Conservation (phyloP, 2,329 filamentous ascomycete species). For the Fusarium sp. region DNA sequence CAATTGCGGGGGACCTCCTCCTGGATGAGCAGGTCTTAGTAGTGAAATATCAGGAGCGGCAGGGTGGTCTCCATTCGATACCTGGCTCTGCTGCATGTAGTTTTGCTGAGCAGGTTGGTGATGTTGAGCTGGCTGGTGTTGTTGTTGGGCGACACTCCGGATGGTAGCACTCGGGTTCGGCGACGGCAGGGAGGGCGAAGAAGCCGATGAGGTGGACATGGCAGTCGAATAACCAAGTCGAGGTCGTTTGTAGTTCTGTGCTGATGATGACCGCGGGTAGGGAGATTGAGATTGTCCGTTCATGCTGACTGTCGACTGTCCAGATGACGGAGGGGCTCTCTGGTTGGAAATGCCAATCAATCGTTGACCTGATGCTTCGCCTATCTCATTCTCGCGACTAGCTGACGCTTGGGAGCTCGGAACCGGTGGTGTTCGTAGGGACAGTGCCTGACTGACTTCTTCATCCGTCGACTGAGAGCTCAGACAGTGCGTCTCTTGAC, state of each 20-base stretch:
- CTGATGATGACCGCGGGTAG: neutral
- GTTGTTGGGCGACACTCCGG: neutral
- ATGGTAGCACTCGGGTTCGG: neutral
- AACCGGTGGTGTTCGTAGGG: conserved; percentile 10
- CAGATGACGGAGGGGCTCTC: conserved; percentile 13
- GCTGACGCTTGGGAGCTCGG: neutral
- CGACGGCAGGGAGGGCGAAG: neutral
- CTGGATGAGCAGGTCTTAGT: conserved; percentile 11
- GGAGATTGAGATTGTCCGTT: neutral
- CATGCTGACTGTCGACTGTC: conserved; percentile 10
- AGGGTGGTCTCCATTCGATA: neutral
- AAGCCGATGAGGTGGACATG: neutral
- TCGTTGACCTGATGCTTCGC: neutral
- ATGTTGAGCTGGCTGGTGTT: neutral
- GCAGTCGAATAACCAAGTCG: conserved; percentile 1
- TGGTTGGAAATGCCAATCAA: conserved; percentile 3
- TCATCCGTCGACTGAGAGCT: neutral
- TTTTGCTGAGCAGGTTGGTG: neutral
- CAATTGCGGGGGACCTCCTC: conserved; percentile 3
- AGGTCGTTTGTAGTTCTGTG: conserved; percentile 11
- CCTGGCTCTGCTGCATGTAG: neutral
- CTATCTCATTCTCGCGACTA: neutral
- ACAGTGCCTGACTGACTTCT: neutral
- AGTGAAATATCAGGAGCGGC: conserved; percentile 1
- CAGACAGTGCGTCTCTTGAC: neutral